phyloP scores from a whole-genome alignment of 345 rosid species.

The thale cress (Arabidopsis thaliana) region DNA sequence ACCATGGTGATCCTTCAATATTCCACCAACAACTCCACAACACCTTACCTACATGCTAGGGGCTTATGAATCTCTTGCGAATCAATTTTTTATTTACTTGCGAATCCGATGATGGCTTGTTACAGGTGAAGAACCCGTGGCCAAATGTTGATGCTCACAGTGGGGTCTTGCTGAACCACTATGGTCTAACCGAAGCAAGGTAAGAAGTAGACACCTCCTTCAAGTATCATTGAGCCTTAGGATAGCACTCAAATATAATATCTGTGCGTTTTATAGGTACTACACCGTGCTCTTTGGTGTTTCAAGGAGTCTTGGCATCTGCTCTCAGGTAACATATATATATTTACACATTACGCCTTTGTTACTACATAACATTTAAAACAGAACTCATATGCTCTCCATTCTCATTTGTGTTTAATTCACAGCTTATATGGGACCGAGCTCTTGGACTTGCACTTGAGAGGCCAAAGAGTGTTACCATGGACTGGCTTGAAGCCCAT shows the following conservation, averaged over 20 bases:
- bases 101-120: slow-evolving; percentile 34
- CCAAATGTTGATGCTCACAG: slow-evolving; percentile 99
- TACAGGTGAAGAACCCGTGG: slow-evolving; percentile 98
- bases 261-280: slow-evolving; percentile 54
- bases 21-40: not conserved
- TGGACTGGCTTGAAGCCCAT: slow-evolving; percentile 87
- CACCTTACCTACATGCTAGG: not conserved
- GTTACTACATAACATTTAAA: not conserved
- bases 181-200: slow-evolving; percentile 97
- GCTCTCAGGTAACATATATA: slow-evolving; percentile 76
- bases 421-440: slow-evolving; percentile 93
- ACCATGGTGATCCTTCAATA: not conserved
- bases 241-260: not conserved
- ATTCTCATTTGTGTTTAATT: slow-evolving; percentile 32
- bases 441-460: slow-evolving; percentile 93
- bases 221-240: not conserved
- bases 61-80: not conserved
- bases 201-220: slow-evolving; percentile 35
- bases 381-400: not conserved
- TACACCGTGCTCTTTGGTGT: slow-evolving; percentile 97
- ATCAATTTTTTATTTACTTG: not conserved
- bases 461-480: slow-evolving; percentile 98
- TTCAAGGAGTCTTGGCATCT: slow-evolving; percentile 96
- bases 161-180: slow-evolving; percentile 91
- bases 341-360: not conserved